Evolutionary conservation across 805 yeast species (phyloP).

Genomic region (Lipomyces sp.): DNA sequence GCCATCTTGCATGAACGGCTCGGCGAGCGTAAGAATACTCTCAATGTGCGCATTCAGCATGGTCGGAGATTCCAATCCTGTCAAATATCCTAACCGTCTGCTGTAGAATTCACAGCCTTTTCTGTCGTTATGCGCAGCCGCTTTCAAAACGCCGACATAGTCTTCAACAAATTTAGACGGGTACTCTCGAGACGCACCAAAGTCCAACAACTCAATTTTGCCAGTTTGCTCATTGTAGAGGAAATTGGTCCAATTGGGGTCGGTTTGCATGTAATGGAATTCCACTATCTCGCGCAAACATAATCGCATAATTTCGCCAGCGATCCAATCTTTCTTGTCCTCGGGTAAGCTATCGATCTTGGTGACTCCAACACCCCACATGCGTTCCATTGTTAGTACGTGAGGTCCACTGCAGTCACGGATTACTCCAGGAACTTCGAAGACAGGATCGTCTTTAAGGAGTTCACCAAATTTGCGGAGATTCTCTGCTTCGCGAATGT

Average conservation of each 20-base stretch:
- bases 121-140: constrained; percentile 73
- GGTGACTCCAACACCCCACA: constrained; percentile 82
- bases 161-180: constrained; percentile 66
- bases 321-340: constrained; percentile 76
- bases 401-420: constrained; percentile 78
- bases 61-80: constrained; percentile 80
- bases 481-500: constrained; percentile 82
- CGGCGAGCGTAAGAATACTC: constrained; percentile 87
- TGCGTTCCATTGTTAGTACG: constrained; percentile 85
- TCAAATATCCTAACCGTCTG: constrained; percentile 77
- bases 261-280: constrained; percentile 95
- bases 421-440: constrained; percentile 80
- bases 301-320: constrained; percentile 81
- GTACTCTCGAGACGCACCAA: constrained; percentile 91
- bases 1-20: constrained; percentile 73
- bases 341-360: constrained; percentile 70
- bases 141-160: constrained; percentile 73
- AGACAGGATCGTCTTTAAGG: constrained; percentile 62
- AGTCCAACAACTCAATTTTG: constrained; percentile 85
- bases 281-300: constrained; percentile 83
- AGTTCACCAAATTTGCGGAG: constrained; percentile 69
- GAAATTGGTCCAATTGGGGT: constrained; percentile 99
- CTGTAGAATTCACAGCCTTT: constrained; percentile 67
- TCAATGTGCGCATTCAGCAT: constrained; percentile 94
- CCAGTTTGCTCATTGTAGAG: constrained; percentile 72